Conservation (phyloP, 2,329 filamentous ascomycete genomes). For the Parastagonospora avenae region DNA sequence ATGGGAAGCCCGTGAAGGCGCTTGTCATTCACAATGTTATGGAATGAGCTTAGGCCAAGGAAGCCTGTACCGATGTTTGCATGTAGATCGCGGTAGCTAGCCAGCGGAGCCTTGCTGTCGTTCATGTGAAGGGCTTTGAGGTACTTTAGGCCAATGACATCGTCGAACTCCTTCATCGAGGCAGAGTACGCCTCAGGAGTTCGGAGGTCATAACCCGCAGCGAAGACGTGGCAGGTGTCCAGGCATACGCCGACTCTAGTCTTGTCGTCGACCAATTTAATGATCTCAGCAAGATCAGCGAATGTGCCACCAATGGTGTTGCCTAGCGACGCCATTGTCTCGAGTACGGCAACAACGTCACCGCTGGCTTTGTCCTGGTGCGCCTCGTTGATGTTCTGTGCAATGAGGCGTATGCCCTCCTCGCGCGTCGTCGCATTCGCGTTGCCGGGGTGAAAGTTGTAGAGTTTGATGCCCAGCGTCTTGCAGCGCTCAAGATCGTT, state of each 20-base stretch:
- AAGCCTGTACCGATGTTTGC: constrained; percentile 97
- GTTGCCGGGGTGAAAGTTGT: constrained; percentile 97
- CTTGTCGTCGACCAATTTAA: constrained; percentile 79
- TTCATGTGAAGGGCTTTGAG: constrained; percentile 90
- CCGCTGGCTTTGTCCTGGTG: constrained; percentile 70
- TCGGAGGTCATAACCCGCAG: constrained; percentile 88
- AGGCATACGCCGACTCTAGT: constrained; percentile 88
- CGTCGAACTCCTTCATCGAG: constrained; percentile 78
- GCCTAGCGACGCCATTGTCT: constrained; percentile 90
- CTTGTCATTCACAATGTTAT: constrained; percentile 84
- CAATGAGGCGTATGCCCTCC: constrained; percentile 78
- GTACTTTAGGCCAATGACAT: constrained; percentile 76
- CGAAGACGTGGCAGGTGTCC: constrained; percentile 96
- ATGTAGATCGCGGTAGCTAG: constrained; percentile 84
- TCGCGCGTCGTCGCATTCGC: constrained; percentile 68
- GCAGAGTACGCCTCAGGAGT: constrained; percentile 72
- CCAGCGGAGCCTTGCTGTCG: constrained; percentile 89
- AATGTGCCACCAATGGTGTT: constrained; percentile 87
- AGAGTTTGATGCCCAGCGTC: constrained; percentile 82
- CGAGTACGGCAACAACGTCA: constrained; percentile 80
- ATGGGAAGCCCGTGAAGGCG: constrained; percentile 81
- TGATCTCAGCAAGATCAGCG: constrained; percentile 85
- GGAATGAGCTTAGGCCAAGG: constrained; percentile 86
- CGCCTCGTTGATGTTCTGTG: constrained; percentile 79
- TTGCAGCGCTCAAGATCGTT: constrained; percentile 90